These are phyloP conservation scores for Diaporthe helianthi DNA, from an alignment of 2,329 filamentous ascomycete species.

Conservation along the genomic window DNA sequence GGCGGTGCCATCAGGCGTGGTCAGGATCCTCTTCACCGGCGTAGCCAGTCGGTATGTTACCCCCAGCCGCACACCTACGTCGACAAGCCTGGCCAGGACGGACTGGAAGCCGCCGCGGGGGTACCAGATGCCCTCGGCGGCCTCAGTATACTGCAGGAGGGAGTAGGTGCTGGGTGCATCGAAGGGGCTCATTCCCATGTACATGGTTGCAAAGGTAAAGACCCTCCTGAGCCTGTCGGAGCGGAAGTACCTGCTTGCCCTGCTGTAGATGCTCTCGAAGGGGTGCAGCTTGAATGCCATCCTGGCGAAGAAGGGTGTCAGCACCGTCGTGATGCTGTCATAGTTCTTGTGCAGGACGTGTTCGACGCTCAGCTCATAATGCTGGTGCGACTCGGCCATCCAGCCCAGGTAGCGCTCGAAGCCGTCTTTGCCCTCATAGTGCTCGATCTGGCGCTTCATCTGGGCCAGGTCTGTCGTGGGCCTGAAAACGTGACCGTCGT, in stretches of 20 bases:
- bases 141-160: slow-evolving; percentile 76
- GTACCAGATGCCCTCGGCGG: slow-evolving; percentile 80
- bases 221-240: slow-evolving; percentile 72
- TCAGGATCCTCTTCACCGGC: slow-evolving; percentile 62
- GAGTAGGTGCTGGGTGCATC: slow-evolving; percentile 78
- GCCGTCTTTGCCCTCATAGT: slow-evolving; percentile 74
- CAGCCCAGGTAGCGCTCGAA: slow-evolving; percentile 74
- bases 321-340: slow-evolving; percentile 62
- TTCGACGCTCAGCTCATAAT: slow-evolving; percentile 72
- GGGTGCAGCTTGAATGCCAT: slow-evolving; percentile 70
- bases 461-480: slow-evolving; percentile 71
- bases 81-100: slow-evolving; percentile 68
- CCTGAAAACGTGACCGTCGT: slow-evolving; percentile 69
- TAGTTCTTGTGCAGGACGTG: slow-evolving; percentile 75
- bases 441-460: slow-evolving; percentile 76
- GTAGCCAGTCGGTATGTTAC: slow-evolving; percentile 68
- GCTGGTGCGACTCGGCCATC: slow-evolving; percentile 70
- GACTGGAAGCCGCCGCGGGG: slow-evolving; percentile 74
- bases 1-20: slow-evolving; percentile 57
- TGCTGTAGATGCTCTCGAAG: slow-evolving; percentile 72
- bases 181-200: slow-evolving; percentile 82
- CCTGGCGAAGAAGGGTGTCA: slow-evolving; percentile 63
- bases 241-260: slow-evolving; percentile 72
- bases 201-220: slow-evolving; percentile 83
- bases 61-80: slow-evolving; percentile 66